These are phyloP conservation scores for Rhizomucor miehei DNA, from an alignment of 371 early-diverging fungal species.

Conservation along the genomic window DNA sequence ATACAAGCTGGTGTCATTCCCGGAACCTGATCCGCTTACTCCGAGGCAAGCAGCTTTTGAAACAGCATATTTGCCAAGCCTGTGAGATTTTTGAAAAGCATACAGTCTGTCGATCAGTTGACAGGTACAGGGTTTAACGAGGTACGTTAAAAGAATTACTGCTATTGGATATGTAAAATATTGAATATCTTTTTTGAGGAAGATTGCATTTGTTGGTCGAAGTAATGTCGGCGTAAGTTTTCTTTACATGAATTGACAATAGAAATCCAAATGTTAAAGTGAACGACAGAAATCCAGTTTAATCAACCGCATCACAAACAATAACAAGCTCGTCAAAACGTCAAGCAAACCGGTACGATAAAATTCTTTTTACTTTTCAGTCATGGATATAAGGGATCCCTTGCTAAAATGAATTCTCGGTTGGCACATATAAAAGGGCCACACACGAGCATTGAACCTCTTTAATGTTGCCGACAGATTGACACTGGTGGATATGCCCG, in stretches of 20 bases:
- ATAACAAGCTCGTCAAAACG: slow-evolving; percentile 64
- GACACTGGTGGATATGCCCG: slow-evolving; percentile 81
- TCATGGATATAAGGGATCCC: too few relatives aligned
- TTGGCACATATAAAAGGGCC: slow-evolving; percentile 47
- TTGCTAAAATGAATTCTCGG: neutral
- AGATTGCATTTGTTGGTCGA: slow-evolving; percentile 76
- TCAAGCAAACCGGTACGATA: slow-evolving; percentile 65
- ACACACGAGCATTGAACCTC: slow-evolving; percentile 70
- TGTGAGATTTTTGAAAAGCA: slow-evolving; percentile 40
- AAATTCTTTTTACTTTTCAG: neutral
- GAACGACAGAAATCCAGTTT: slow-evolving; percentile 61
- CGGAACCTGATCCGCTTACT: slow-evolving; percentile 18
- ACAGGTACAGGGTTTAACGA: slow-evolving; percentile 21
- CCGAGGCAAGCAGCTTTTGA: slow-evolving; percentile 16
- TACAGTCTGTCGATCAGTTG: slow-evolving; percentile 27
- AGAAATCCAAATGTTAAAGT: neutral
- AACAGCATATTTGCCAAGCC: slow-evolving; percentile 35
- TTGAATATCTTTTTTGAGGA: neutral
- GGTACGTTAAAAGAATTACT: slow-evolving; percentile 18
- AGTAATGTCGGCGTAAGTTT: slow-evolving; percentile 70
- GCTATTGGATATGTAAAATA: neutral
- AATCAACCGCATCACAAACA: slow-evolving; percentile 63
- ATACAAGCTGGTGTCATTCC: slow-evolving; percentile 23
- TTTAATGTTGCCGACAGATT: slow-evolving; percentile 57
- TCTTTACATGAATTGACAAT: neutral